Evolutionary conservation across 2,329 filamentous ascomycete genomes (phyloP).

Genomic region (Truncatella angustata): DNA sequence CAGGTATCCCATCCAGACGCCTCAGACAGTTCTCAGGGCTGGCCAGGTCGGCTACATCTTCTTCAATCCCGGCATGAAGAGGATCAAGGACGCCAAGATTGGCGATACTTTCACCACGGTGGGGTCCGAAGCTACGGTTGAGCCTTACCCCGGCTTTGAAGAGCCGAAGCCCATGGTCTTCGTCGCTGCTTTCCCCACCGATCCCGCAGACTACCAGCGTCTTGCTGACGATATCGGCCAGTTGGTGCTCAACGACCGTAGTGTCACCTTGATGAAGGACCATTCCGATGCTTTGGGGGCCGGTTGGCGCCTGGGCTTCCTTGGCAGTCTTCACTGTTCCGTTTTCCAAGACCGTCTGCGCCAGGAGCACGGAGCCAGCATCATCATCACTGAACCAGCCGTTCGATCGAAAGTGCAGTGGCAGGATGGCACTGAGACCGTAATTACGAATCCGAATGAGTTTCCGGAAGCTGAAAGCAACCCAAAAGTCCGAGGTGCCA

Average conservation of each 20-base stretch:
- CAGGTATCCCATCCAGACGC: conserved; percentile 85
- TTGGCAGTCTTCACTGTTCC: conserved; percentile 98
- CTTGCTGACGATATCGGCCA: conserved; percentile 93
- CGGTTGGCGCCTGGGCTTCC: conserved; percentile 89
- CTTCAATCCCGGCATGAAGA: conserved; percentile 99
- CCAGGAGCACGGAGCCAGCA: conserved; percentile 89
- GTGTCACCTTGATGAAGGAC: conserved; percentile 91
- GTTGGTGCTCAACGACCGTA: conserved; percentile 90
- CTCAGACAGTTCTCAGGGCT: conserved; percentile 76
- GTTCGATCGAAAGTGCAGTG: conserved; percentile 88
- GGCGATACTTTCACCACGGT: conserved; percentile 91
- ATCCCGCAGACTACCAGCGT: conserved; percentile 82
- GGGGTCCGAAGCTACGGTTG: conserved; percentile 71
- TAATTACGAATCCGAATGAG: conserved; percentile 82
- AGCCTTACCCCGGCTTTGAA: conserved; percentile 87
- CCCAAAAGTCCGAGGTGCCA: conserved; percentile 41
- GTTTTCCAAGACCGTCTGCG: conserved; percentile 95
- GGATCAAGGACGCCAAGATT: conserved; percentile 90
- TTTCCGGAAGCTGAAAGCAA: conserved; percentile 71
- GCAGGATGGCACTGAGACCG: conserved; percentile 70
- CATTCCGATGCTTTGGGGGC: conserved; percentile 90
- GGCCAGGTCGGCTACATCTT: conserved; percentile 95
- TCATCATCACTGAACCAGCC: conserved; percentile 95
- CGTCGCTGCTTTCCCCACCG: conserved; percentile 91
- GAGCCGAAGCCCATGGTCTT: conserved; percentile 99